Evolutionary conservation across 2,329 filamentous ascomycete genomes (phyloP), one percentile per base, ranked within the genome.

Genomic region (Fusarium oligoseptatum): DNA sequence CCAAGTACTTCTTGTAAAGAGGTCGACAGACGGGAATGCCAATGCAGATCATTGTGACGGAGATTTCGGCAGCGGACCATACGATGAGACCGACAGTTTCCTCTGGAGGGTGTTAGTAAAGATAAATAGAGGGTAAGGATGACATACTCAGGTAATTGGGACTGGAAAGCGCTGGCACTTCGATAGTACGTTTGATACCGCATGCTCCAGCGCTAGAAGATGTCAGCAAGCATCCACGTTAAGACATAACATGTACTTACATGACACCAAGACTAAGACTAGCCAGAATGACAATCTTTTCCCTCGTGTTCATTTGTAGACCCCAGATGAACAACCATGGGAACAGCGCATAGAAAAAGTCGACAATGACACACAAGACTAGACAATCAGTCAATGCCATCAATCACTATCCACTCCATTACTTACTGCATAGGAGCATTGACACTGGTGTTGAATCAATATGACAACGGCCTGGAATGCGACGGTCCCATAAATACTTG

Each of bases 321-420:
- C 82, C 80, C 83, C 85, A 86, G 24, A 87, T 81, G 9, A 87
- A 80, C 1, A 84, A 78, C 84, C 85, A 87, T 0, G 85, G 85
- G 6, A 86, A 84, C 0, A 80, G 65, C 55, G 83, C 83, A 8
- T 83, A 84, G 60, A 83, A 83, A 58, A 85, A 83, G 67, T 85
- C 84, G 56, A 79, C 77, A 8, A 83, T 70, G 1, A 83, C 78
- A 10, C 77, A 77, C 27, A 76, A 37, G 24, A 76, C 74, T 76
- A 4, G 7, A 1, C 0, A 2, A 15, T 77, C 45, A 77, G 68
- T 2, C 2, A 6, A 1, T 9, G 2, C 1, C 11, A 10, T 1
- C 24, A 27, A 0, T 24, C 2, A 2, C 0, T 10, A 0, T 9
- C 11, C 12, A 2, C 7, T 2, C 11, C 11, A 17, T 2, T 1